A percentile compares a stretch with the other conserved stretches of the same genome.
Conservation (phyloP, 192 early-diverging fungal species). For the Gigaspora rosea region DNA sequence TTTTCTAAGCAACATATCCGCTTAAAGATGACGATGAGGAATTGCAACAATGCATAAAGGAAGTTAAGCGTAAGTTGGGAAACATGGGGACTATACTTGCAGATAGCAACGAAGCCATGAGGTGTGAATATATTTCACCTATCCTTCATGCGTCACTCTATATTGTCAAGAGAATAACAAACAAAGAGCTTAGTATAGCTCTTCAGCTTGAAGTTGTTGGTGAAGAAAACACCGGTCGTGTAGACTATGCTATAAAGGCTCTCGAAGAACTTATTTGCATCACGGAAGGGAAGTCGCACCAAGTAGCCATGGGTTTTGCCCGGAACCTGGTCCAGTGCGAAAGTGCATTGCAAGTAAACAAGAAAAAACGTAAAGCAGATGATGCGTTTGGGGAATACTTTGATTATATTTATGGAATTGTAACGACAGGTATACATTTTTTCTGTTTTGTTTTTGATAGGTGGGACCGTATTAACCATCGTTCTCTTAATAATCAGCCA, state of each 20-base stretch:
- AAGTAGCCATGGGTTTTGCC: not conserved
- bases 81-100: not conserved
- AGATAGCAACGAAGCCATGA: slow-evolving; percentile 4
- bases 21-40: not conserved
- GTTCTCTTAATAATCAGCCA: not conserved
- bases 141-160: not conserved
- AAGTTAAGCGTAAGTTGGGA: not conserved
- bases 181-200: not conserved
- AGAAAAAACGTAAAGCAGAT: not conserved
- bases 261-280: slow-evolving; percentile 12
- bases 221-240: slow-evolving; percentile 9
- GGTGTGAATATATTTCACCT: slow-evolving; percentile 13
- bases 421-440: not conserved
- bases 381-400: not conserved
- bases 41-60: not conserved
- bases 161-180: not conserved
- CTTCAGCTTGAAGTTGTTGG: not conserved
- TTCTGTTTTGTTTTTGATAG: too few relatives aligned
- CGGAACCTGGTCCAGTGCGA: not conserved
- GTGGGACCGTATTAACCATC: too few relatives aligned
- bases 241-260: slow-evolving; percentile 1
- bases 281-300: not conserved
- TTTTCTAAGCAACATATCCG: not conserved
- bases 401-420: slow-evolving; percentile 24
- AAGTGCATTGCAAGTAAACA: not conserved